A percentile compares a stretch with the other conserved stretches of the same genome.
Conservation (phyloP, 139 green algal genomes). For the Trebouxia sp. region DNA sequence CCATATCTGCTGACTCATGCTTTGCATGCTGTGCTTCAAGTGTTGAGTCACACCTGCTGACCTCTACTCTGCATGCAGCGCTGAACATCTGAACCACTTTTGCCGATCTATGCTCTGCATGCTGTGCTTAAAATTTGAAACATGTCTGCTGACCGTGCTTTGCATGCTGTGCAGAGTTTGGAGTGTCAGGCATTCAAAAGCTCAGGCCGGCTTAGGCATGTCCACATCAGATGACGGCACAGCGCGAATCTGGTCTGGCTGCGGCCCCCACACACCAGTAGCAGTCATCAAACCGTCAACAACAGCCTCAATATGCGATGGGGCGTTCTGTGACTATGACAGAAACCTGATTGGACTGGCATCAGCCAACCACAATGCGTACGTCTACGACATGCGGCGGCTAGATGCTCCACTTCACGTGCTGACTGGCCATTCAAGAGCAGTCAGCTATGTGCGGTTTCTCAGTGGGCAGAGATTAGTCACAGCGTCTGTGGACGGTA, state of each 20-base stretch:
- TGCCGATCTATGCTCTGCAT: no score
- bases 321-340: slow-evolving; percentile 69
- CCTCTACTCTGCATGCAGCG: no score
- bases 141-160: no score
- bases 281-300: slow-evolving; percentile 30
- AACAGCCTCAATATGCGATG: slow-evolving; percentile 63
- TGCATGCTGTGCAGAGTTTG: slow-evolving; percentile 76
- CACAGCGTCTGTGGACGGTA: slow-evolving; percentile 81
- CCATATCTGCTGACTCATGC: no score
- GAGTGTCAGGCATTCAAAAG: slow-evolving; percentile 72
- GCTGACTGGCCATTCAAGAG: slow-evolving; percentile 55
- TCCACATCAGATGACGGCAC: slow-evolving; percentile 83
- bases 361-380: slow-evolving; percentile 65
- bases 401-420: slow-evolving; percentile 39
- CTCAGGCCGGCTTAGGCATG: slow-evolving; percentile 57
- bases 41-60: no score
- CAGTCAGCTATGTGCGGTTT: slow-evolving; percentile 89
- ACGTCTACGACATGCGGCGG: slow-evolving; percentile 77
- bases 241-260: slow-evolving; percentile 76
- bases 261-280: slow-evolving; percentile 35
- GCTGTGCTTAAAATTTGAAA: no score
- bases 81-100: no score
- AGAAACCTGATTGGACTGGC: slow-evolving; percentile 78
- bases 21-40: no score
- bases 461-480: slow-evolving; percentile 60